Evolutionary conservation across 116 monocot species (phyloP).

Genomic region (Iris pallida): DNA sequence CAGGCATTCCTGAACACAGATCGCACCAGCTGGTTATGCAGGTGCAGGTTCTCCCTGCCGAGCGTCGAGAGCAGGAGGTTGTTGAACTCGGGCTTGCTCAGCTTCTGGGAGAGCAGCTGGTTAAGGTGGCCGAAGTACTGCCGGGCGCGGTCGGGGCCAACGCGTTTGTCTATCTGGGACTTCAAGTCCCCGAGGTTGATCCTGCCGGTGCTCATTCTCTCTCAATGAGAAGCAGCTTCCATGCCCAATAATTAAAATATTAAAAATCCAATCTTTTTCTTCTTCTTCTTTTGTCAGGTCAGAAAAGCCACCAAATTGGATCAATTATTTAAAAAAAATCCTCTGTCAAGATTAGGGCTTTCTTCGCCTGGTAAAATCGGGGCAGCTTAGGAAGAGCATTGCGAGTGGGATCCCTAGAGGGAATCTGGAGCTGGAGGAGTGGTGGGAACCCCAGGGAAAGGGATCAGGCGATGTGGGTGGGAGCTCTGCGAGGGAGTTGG

Average conservation of each 20-base stretch:
- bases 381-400: neutral
- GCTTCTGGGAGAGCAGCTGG: constrained; percentile 48
- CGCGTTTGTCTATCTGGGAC: constrained; percentile 41
- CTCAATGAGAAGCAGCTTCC: constrained; percentile 23
- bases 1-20: constrained; percentile 73
- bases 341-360: constrained; percentile 13
- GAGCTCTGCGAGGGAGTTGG: no score
- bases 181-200: constrained; percentile 67
- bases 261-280: neutral
- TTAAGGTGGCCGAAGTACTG: constrained; percentile 59
- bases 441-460: no score
- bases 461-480: no score
- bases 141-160: constrained; percentile 58
- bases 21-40: constrained; percentile 74
- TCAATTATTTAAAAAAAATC: no score
- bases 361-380: neutral
- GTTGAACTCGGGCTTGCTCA: constrained; percentile 60
- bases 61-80: constrained; percentile 51
- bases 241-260: constrained; percentile 4
- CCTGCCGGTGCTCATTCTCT: constrained; percentile 23
- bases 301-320: no score
- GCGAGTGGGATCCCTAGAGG: constrained; percentile 2
- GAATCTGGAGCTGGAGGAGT: no score
- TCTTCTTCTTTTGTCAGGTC: no score
- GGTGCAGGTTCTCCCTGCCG: constrained; percentile 60